These are phyloP conservation scores for Saxophila tyrrhenica DNA, from an alignment of 495 filamentous ascomycete genomes.

Conservation along the genomic window DNA sequence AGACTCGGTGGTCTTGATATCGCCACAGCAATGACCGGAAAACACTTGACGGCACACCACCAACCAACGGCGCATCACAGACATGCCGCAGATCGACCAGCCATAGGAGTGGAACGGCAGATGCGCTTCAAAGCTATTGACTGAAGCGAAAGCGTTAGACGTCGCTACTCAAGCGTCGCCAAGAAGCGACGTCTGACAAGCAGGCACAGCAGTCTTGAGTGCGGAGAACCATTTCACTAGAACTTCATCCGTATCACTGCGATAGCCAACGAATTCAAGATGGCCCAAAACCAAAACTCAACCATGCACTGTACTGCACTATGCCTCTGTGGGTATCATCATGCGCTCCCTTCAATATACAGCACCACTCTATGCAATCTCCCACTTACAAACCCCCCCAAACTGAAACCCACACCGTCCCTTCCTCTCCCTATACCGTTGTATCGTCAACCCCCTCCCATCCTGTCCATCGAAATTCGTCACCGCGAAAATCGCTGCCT, in stretches of 20 bases:
- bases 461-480: slow-evolving; percentile 51
- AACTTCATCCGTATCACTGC: not conserved
- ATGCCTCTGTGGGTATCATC: no score
- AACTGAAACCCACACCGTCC: slow-evolving; percentile 51
- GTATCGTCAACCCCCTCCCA: slow-evolving; percentile 54
- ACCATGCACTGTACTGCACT: not conserved
- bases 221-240: not conserved
- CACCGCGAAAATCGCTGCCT: slow-evolving; percentile 49
- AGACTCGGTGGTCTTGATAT: slow-evolving; percentile 93
- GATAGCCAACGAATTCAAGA: not conserved
- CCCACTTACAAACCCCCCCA: slow-evolving; percentile 56
- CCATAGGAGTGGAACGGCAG: no score
- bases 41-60: not conserved
- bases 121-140: no score
- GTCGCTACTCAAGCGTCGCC: no score
- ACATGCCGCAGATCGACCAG: not conserved
- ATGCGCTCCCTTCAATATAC: not conserved
- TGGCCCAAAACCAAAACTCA: not conserved
- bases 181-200: no score
- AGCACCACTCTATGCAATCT: slow-evolving; percentile 40
- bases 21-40: slow-evolving; percentile 16
- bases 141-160: no score
- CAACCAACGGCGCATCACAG: not conserved
- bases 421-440: slow-evolving; percentile 52
- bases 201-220: no score